Evolutionary conservation across 2,329 filamentous ascomycete genomes (phyloP).

Genomic region (Fusarium virguliforme): DNA sequence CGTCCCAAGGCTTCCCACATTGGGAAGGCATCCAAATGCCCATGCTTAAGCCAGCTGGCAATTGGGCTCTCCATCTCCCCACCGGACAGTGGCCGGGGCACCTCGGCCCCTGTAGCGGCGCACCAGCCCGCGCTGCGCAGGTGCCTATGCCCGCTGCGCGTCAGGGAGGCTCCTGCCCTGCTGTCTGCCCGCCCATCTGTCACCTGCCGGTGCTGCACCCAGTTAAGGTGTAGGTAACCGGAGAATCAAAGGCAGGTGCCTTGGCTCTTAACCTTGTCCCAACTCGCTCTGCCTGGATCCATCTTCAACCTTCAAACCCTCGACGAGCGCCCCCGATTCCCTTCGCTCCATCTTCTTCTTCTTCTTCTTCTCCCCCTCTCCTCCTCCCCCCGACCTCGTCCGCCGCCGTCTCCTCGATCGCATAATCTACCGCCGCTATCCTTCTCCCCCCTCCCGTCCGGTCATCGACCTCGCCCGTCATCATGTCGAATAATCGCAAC

Average conservation of each 20-base stretch:
- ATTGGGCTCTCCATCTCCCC: not conserved
- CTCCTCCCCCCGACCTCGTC: conserved; percentile 23
- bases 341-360: conserved; percentile 13
- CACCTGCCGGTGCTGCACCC: conserved; percentile 1
- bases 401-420: conserved; percentile 30
- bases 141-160: not conserved
- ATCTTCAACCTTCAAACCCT: conserved; percentile 45
- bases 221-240: no score
- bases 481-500: conserved; percentile 97
- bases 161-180: no score
- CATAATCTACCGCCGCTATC: conserved; percentile 33
- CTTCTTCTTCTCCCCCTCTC: not conserved
- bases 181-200: not conserved
- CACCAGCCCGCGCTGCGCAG: not conserved
- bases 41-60: conserved; percentile 1
- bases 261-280: conserved; percentile 16
- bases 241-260: no score
- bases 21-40: not conserved
- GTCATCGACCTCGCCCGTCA: conserved; percentile 49
- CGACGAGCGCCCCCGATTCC: conserved; percentile 21
- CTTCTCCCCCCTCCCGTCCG: conserved; percentile 39
- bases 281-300: conserved; percentile 29
- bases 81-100: not conserved
- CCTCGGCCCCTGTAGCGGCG: not conserved
- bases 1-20: not conserved